Base-by-base conservation (phyloP, 176 grass and related monocot species). In the Elaeis guineensis region DNA sequence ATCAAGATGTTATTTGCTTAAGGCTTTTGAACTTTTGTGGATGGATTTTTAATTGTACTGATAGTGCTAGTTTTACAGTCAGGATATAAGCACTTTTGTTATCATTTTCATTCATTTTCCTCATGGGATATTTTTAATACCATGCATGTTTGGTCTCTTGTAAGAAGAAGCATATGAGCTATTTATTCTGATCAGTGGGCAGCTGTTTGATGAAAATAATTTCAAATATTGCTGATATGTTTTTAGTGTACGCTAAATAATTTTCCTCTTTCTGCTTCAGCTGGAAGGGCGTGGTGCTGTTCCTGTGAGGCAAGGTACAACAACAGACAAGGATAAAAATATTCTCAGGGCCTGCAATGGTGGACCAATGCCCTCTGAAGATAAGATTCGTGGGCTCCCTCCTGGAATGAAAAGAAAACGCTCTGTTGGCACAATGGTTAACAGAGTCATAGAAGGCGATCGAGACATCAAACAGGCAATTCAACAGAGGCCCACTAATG, bases 351-450 rank as follows among this genome's bases (percentile, higher is more conserved):
- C 51, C 69, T 79, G 76, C 50, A 80, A 64, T 70, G 51, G 61
- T 21, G 78, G 59, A 55, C 21, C 72, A 15, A 61, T 57, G 23
- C 55, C 72, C 52, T 74, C 72, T 59, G 85, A 95, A 54, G 90
- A 86, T 5, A 95, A 95, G 72, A 63, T 79, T 30, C 76, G 63
- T 51, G 70, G 28, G 51, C 69, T 89, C 57, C 67, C 90, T 66
- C 69, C 89, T 30, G 84, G 78, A 57, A 48, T 89, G 70, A 89
- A 75, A 69, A 66, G 85, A 22, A 89, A 73, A 48, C 79, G 82
- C 55, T 95, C 85, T 63, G 70, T 89, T 59, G 85, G 90, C 26
- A 83, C 83, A 57, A 78, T 87, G 83, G 73, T 81, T 49, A 89
- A 65, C 73, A 82, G 90, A 79, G 44, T 52, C 50, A 89, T 7